Conservation (phyloP, 805 yeast species). For the Candida coquimbonensis region DNA sequence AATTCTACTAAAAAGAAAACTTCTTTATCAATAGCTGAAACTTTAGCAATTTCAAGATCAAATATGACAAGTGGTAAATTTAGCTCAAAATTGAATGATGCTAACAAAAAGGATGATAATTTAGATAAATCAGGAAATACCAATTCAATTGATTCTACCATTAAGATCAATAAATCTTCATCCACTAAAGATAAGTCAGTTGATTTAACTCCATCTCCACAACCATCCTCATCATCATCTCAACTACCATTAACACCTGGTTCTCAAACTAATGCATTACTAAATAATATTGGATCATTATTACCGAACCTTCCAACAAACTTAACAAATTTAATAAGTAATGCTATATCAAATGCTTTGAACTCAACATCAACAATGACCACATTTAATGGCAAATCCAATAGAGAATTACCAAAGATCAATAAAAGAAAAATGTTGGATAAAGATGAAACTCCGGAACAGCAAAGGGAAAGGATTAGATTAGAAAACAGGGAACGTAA, state of each 20-base stretch:
- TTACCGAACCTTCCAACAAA: constrained; percentile 21
- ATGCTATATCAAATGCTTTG: constrained; percentile 21
- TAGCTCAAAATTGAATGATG: constrained; percentile 19
- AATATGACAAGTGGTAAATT: constrained; percentile 31
- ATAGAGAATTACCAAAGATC: neutral
- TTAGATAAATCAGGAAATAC: too few species aligned
- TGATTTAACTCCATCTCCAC: neutral
- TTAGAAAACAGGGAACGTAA: constrained; percentile 70
- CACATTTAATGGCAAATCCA: neutral
- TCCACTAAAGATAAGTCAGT: neutral
- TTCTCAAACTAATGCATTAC: constrained; percentile 11
- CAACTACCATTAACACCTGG: constrained; percentile 8
- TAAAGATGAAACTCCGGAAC: constrained; percentile 22
- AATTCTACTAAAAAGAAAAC: constrained; percentile 17
- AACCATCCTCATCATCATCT: neutral
- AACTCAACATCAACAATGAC: neutral
- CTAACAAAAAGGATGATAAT: neutral
- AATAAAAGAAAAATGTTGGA: constrained; percentile 13
- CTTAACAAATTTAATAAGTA: constrained; percentile 16
- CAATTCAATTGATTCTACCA: neutral
- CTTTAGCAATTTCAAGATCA: constrained; percentile 47
- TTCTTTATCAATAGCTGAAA: constrained; percentile 49
- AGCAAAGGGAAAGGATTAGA: constrained; percentile 49
- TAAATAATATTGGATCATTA: too few species aligned
- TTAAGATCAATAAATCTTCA: neutral